phyloP scores from a whole-genome alignment of 2,329 filamentous ascomycete species.

The Xylariaceae sp. region DNA sequence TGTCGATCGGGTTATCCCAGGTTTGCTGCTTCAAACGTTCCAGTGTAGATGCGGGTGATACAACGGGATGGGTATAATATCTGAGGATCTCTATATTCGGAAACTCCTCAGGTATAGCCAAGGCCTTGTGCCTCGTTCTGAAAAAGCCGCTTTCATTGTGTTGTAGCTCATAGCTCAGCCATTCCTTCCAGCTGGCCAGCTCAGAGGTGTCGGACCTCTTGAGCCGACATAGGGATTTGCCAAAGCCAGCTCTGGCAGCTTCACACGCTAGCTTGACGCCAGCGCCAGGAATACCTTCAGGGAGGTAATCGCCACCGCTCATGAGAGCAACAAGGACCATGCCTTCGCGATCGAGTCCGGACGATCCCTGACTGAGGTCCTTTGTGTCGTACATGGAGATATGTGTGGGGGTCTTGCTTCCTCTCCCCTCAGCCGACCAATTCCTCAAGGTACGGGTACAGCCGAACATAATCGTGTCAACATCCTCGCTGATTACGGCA shows the following conservation, averaged over 20 bases:
- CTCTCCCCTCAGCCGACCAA: constrained; percentile 71
- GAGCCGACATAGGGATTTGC: constrained; percentile 66
- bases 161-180: constrained; percentile 68
- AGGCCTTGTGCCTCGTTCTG: constrained; percentile 65
- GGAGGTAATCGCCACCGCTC: constrained; percentile 92
- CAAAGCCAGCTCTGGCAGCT: constrained; percentile 84
- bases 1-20: constrained; percentile 63
- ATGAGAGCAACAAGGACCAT: constrained; percentile 94
- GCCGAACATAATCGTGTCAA: constrained; percentile 97
- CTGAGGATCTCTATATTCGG: constrained; percentile 74
- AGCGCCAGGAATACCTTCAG: constrained; percentile 81
- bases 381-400: constrained; percentile 73
- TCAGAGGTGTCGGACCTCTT: constrained; percentile 54
- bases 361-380: constrained; percentile 42
- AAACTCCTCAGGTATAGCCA: constrained; percentile 76
- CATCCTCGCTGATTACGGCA: constrained; percentile 91
- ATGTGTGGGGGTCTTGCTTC: constrained; percentile 71
- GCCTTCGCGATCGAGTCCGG: constrained; percentile 73
- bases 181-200: constrained; percentile 66
- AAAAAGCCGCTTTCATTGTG: constrained; percentile 85
- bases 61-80: constrained; percentile 83
- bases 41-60: constrained; percentile 61
- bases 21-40: constrained; percentile 48
- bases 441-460: constrained; percentile 74
- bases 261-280: constrained; percentile 86